Evolutionary conservation across 2,329 filamentous ascomycete species (phyloP), one percentile per base, ranked within the genome.

Genomic region (Xylariaceae sp.): DNA sequence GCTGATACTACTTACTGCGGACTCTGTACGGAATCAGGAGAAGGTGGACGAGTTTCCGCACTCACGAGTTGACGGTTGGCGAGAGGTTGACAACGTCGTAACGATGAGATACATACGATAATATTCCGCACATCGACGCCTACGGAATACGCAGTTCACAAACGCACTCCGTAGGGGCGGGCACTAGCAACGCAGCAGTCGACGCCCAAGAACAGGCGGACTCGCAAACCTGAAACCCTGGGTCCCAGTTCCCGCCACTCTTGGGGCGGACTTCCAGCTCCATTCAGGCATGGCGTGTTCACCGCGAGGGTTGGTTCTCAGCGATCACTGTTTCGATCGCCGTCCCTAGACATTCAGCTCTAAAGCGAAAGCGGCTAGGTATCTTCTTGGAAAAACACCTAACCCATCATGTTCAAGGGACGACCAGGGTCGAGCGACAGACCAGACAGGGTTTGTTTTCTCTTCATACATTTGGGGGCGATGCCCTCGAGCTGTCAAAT

Each of bases 341-440:
- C 37, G 37, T 13, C 11, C 11, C 37, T 41, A 9, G 11, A 9
- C 45, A 39, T 44, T 49, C 35, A 34, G 53, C 57, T 52, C 37
- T 30, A 51, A 55, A 60, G 55, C 57, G 37, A n/a, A 50, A 50
- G 50, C 51, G 49, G 57, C 52, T 56, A 47, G 47, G 8, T 23
- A 56, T 18, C 35, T 41, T 9, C 37, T 30, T 13, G 17, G 55
- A 37, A 53, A 60, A 53, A 62, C 49, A 62, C 62, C 62, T 64
- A 63, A 64, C 62, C 62, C 62, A 64, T 61, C 58, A 53, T 58
- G 61, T 57, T 56, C 44, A 59, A 56, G 52, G 55, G 37, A 41
- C 51, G 58, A 58, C 58, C 56, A 51, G 62, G 60, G 51, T 60
- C 41, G 23, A 45, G 34, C 3, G 37, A 41, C 48, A 51, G 35